A percentile compares a stretch with the other conserved stretches of the same genome.
Conservation (phyloP, 2,329 filamentous ascomycete genomes). For the Fusarium odoratissimum region DNA sequence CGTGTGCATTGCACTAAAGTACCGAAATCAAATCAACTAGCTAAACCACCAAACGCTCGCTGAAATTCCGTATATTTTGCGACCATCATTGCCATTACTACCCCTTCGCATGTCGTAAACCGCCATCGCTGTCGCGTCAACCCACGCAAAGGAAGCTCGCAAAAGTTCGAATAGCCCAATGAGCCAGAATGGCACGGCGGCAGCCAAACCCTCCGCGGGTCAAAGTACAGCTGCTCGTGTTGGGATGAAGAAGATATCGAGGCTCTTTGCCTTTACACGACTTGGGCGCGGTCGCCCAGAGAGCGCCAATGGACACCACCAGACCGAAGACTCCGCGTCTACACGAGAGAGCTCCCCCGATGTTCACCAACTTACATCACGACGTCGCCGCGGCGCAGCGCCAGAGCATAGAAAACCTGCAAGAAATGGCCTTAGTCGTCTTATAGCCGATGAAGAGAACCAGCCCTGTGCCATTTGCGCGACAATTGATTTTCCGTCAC, state of each 20-base stretch:
- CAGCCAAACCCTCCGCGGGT: constrained; percentile 36
- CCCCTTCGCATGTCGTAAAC: constrained; percentile 33
- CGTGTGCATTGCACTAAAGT: constrained; percentile 24
- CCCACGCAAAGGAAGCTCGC: constrained; percentile 27
- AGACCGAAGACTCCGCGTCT: constrained; percentile 39
- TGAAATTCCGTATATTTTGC: constrained; percentile 5
- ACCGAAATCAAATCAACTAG: constrained; percentile 13
- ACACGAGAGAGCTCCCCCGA: constrained; percentile 46
- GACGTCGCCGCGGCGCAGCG: constrained; percentile 40
- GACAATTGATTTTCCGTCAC: constrained; percentile 51
- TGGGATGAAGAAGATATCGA: constrained; percentile 53
- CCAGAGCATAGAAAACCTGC: constrained; percentile 40
- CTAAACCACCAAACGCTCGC: constrained; percentile 18
- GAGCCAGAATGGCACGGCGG: constrained; percentile 45
- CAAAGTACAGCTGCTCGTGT: constrained; percentile 32
- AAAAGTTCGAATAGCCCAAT: constrained; percentile 29
- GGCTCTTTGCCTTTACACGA: constrained; percentile 50
- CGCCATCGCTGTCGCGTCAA: constrained; percentile 31
- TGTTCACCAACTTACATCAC: constrained; percentile 51
- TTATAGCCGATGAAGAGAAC: constrained; percentile 46
- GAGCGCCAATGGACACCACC: constrained; percentile 25
- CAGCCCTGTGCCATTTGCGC: constrained; percentile 49
- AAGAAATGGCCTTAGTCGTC: constrained; percentile 45
- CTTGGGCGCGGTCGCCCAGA: constrained; percentile 46
- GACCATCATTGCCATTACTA: not conserved